Conservation (phyloP, 495 filamentous ascomycete genomes). For the Neurospora africana region DNA sequence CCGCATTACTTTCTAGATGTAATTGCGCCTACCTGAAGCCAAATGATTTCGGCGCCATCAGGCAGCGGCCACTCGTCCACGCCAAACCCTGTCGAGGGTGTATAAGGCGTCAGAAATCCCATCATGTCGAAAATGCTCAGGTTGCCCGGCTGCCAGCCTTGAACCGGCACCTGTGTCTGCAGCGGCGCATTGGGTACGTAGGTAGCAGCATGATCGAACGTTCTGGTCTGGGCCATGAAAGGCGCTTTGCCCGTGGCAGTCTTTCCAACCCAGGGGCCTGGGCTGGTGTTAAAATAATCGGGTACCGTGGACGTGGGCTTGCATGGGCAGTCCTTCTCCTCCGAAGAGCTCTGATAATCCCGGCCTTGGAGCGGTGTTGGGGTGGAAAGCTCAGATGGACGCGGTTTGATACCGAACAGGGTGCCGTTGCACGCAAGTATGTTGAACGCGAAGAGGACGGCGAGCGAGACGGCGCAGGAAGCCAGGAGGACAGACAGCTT, state of each 20-base stretch:
- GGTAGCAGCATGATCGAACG: conserved; percentile 36
- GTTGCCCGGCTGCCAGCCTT: conserved; percentile 32
- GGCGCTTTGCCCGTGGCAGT: conserved; percentile 47
- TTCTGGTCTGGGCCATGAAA: conserved; percentile 48
- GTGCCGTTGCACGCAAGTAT: conserved; percentile 7
- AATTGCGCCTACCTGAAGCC: conserved; percentile 38
- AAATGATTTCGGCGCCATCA: conserved; percentile 42
- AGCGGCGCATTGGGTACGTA: conserved; percentile 47
- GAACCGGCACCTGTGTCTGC: conserved; percentile 45
- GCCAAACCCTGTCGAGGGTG: conserved; percentile 38
- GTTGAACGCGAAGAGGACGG: conserved; percentile 8
- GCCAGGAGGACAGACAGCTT: neutral
- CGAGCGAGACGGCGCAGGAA: conserved; percentile 7
- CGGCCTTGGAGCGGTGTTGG: neutral
- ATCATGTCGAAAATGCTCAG: conserved; percentile 46
- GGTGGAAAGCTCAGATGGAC: neutral
- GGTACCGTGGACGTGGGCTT: conserved; percentile 23
- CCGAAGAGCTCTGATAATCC: neutral
- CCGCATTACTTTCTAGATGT: conserved; percentile 12
- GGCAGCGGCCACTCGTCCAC: conserved; percentile 47
- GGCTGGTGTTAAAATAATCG: conserved; percentile 46
- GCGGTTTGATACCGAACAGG: conserved; percentile 1
- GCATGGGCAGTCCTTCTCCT: conserved; percentile 9
- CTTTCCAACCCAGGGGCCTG: conserved; percentile 36
- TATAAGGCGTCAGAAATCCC: conserved; percentile 38